Evolutionary conservation across 805 yeast genomes (phyloP).

Genomic region (Zygoascus bituminiphila): DNA sequence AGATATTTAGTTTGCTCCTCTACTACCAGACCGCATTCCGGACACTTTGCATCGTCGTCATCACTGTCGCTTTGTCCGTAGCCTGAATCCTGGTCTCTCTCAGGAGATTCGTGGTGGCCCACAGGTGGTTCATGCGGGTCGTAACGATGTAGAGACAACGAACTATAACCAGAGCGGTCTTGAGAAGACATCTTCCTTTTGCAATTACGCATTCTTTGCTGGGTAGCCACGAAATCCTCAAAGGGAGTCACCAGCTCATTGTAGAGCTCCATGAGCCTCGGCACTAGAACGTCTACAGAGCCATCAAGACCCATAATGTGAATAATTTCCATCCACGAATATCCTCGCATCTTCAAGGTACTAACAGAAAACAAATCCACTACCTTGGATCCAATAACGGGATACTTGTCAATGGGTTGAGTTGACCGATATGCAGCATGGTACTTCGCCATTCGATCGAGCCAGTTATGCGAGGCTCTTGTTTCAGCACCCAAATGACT

Average conservation of each 20-base stretch:
- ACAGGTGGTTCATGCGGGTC: not conserved
- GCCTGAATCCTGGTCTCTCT: not conserved
- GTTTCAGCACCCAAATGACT: slow-evolving; percentile 30
- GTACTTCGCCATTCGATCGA: slow-evolving; percentile 27
- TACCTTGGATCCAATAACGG: slow-evolving; percentile 20
- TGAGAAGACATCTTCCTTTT: not conserved
- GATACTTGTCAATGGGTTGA: slow-evolving; percentile 18
- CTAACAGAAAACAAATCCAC: slow-evolving; percentile 27
- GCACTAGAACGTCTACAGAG: not conserved
- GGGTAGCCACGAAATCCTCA: slow-evolving; percentile 6
- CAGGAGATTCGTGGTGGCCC: not conserved
- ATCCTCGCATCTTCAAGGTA: slow-evolving; percentile 21
- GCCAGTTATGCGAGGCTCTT: slow-evolving; percentile 27
- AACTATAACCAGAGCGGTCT: not conserved
- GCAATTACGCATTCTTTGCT: not conserved
- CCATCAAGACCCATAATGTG: not conserved
- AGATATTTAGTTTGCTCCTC: not conserved
- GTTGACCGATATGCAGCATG: slow-evolving; percentile 20
- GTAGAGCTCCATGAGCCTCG: not conserved
- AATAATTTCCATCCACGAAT: slow-evolving; percentile 24
- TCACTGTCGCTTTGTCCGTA: not conserved
- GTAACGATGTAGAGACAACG: too few species aligned
- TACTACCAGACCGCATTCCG: not conserved
- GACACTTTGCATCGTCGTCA: not conserved
- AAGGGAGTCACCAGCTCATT: slow-evolving; percentile 8